Evolutionary conservation across 805 yeast genomes (phyloP), one percentile per base, ranked within the genome.

Genomic region (Jamesozyma jinghongensis): DNA sequence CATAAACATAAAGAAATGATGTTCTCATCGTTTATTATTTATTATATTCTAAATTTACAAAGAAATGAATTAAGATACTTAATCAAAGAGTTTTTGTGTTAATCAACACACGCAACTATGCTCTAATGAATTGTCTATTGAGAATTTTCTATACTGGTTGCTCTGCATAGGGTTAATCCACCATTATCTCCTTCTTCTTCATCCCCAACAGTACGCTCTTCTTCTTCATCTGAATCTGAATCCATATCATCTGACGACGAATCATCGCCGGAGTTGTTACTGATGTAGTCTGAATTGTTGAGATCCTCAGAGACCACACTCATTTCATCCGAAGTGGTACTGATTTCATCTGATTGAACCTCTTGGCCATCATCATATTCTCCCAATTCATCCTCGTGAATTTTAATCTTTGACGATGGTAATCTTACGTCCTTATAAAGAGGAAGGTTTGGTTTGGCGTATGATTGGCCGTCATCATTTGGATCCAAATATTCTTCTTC

Each of bases 401-500:
- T 37, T 46, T 36, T 28, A 12, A 14, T 19, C 19, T 36, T 43
- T 82, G 77, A 55, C 72, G 76, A 1, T 5, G 37, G 33, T 20
- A 34, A 16, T 25, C 56, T 49, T 56, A 57, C 54, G 48, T 50
- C 62, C 37, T 51, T 57, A 47, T 81, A 81, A 41, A 81, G 59
- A 7, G 85, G 81, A 51, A 79, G 75, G 31, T 70, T 63, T 25
- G 71, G 68, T 57, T 75, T 80, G 40, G 77, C 76, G 58, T 82
- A 82, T 2, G 84, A 78, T 54, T 75, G 77, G 0, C 90, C 90
- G 53, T 82, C 90, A 57, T 82, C 90, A 53, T 81, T 81, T 2
- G 88, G 88, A 54, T 82, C 90, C 50, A 76, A 76, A 52, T 82
- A 80, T 45, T 81, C 88, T 43, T 81, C 85, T 10, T 73, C 82